Conservation (phyloP, 2,329 filamentous ascomycete genomes). For the Harringtonia lauricola region DNA sequence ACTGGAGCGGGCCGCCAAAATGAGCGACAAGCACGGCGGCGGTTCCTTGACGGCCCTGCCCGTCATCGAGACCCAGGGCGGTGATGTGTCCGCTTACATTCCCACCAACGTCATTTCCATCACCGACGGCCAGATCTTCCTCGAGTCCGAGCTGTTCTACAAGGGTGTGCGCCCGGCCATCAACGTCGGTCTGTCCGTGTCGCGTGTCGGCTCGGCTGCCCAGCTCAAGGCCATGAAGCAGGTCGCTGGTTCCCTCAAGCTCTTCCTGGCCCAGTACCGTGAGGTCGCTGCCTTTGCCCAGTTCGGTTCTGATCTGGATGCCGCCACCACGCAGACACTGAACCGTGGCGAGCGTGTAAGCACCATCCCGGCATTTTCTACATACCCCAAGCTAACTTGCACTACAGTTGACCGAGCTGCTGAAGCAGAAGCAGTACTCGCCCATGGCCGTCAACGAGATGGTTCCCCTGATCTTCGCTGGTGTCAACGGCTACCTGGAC, state of each 20-base stretch:
- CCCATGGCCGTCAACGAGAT: constrained; percentile 99
- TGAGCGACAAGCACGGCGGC: constrained; percentile 89
- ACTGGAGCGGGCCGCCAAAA: constrained; percentile 98
- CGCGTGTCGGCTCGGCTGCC: constrained; percentile 97
- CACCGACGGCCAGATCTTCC: constrained; percentile 99
- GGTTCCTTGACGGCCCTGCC: constrained; percentile 96
- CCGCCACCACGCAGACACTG: constrained; percentile 97
- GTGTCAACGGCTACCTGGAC: constrained; percentile 97
- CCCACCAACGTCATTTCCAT: constrained; percentile 99
- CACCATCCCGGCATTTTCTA: constrained; percentile 14
- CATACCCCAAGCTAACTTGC: constrained; percentile 14
- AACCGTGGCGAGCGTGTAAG: constrained; percentile 93
- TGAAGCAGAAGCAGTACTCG: constrained; percentile 99
- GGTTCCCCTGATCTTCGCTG: constrained; percentile 98
- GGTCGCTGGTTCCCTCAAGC: constrained; percentile 98
- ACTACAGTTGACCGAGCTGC: constrained; percentile 73
- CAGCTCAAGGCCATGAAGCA: constrained; percentile 99
- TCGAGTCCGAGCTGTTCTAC: constrained; percentile 99
- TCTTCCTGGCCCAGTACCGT: constrained; percentile 99
- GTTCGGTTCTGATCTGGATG: constrained; percentile 99
- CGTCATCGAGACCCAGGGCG: constrained; percentile 98
- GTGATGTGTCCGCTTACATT: constrained; percentile 99
- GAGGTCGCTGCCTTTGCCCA: constrained; percentile 99
- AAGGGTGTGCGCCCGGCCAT: constrained; percentile 99
- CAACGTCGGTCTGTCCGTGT: constrained; percentile 99